phyloP scores from a whole-genome alignment of 352 stramenopile genomes.

The Phytophthora foliorum region DNA sequence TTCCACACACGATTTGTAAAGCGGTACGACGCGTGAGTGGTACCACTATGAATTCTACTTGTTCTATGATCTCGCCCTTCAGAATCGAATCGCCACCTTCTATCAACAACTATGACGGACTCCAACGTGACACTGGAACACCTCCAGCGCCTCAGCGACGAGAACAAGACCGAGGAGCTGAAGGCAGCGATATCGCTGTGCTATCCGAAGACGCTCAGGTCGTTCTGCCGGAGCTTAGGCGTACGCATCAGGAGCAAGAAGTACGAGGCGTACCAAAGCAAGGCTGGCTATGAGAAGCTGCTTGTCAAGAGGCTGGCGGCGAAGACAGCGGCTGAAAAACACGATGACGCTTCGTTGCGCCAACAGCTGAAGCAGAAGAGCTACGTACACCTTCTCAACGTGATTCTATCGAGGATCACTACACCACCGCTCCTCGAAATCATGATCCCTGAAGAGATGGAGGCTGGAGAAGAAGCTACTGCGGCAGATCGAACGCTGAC shows the following conservation, averaged over 20 bases:
- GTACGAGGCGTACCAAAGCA: constrained; percentile 1
- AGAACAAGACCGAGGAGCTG: constrained; percentile 5
- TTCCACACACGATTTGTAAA: too few species aligned
- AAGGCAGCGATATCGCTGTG: constrained; percentile 1
- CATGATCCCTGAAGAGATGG: neutral
- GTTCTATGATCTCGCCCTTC: too few species aligned
- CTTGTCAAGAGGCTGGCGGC: constrained; percentile 1
- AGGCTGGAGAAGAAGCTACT: neutral
- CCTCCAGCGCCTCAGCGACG: constrained; percentile 37
- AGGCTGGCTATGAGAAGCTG: constrained; percentile 1
- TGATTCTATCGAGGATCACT: neutral
- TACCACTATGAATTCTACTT: too few species aligned
- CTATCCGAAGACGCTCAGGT: neutral
- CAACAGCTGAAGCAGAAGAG: neutral
- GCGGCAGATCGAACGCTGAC: neutral
- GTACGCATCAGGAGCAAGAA: neutral
- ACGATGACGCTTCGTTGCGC: neutral
- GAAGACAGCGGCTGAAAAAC: neutral
- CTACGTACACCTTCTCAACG: neutral
- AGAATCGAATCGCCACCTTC: neutral
- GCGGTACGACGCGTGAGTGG: too few species aligned
- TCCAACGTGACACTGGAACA: neutral
- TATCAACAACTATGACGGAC: neutral
- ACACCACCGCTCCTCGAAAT: neutral
- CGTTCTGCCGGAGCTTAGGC: neutral